Conservation (phyloP, 306 rosid species). For the Erythrophleum fordii region DNA sequence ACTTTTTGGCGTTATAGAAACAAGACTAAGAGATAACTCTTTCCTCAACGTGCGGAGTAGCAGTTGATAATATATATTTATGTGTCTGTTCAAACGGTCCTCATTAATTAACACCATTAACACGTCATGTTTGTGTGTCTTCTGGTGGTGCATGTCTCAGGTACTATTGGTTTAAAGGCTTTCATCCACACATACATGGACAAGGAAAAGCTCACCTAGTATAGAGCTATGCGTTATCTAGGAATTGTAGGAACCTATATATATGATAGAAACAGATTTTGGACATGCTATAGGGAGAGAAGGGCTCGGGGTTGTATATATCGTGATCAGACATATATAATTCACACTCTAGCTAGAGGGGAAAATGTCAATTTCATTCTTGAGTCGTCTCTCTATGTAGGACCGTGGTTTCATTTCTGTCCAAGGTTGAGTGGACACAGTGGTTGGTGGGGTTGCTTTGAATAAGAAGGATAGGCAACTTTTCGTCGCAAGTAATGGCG, state of each 20-base stretch:
- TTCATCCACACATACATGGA: slow-evolving; percentile 12
- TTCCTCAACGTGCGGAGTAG: slow-evolving; percentile 12
- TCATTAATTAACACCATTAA: not conserved
- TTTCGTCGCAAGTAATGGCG: not conserved
- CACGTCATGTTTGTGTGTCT: not conserved
- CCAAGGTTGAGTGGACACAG: not conserved
- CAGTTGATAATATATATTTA: not conserved
- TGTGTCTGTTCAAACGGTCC: not conserved
- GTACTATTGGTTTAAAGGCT: not conserved
- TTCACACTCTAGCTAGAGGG: not conserved
- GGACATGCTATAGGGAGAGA: not conserved
- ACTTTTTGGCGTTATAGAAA: not conserved
- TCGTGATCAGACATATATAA: not conserved
- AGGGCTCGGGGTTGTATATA: not conserved
- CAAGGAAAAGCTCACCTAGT: slow-evolving; percentile 4
- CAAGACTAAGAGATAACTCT: not conserved
- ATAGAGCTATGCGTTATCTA: slow-evolving; percentile 3
- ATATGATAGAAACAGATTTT: slow-evolving; percentile 1
- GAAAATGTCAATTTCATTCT: not conserved
- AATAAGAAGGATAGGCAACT: not conserved
- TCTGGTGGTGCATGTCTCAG: not conserved
- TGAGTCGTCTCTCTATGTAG: not conserved
- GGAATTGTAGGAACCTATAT: not conserved
- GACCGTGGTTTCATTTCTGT: slow-evolving; percentile 23
- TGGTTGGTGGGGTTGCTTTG: not conserved